These are phyloP conservation scores for Dalbergia oliveri DNA, from an alignment of 306 rosid species.

Conservation along the genomic window DNA sequence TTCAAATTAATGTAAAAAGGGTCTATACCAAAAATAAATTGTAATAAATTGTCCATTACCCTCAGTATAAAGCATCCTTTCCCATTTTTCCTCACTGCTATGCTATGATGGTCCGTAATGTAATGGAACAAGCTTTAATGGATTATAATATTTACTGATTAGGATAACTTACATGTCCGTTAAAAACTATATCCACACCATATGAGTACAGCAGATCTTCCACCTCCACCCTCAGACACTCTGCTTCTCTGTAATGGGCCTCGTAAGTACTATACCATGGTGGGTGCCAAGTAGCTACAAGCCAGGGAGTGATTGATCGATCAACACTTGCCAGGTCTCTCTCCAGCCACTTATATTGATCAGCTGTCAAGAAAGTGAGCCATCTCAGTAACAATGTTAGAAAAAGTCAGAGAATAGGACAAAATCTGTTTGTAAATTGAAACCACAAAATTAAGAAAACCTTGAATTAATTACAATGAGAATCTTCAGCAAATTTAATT, in stretches of 20 bases:
- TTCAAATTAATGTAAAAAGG: not conserved
- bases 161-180: constrained; percentile 79
- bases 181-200: constrained; percentile 80
- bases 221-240: constrained; percentile 82
- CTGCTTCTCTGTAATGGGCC: constrained; percentile 87
- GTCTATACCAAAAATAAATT: not conserved
- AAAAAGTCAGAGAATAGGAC: not conserved
- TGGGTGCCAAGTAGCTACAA: constrained; percentile 87
- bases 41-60: not conserved
- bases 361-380: constrained; percentile 53
- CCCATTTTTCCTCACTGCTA: constrained; percentile 13
- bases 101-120: not conserved
- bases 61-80: not conserved
- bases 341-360: constrained; percentile 85
- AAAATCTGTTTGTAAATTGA: not conserved
- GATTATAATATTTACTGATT: constrained; percentile 15
- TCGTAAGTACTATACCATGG: constrained; percentile 81
- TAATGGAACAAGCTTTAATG: constrained; percentile 24
- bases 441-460: not conserved
- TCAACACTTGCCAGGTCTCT: constrained; percentile 76
- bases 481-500: constrained; percentile 5
- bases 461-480: constrained; percentile 3
- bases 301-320: constrained; percentile 86
- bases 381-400: constrained; percentile 15
- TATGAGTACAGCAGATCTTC: constrained; percentile 77